Conservation (phyloP, 495 filamentous ascomycete genomes). For the Pyronema omphalodes region DNA sequence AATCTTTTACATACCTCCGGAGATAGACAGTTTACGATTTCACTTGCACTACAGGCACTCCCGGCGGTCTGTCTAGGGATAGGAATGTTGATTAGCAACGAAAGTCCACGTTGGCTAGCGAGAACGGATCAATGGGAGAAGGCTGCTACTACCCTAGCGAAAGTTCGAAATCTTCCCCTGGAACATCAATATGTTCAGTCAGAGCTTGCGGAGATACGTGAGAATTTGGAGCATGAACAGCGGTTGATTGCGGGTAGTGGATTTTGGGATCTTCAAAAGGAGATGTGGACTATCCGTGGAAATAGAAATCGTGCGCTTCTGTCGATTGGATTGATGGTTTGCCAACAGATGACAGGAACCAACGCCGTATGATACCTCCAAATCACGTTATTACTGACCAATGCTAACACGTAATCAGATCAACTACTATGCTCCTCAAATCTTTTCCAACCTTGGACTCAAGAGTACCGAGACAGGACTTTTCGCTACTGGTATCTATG, state of each 20-base stretch:
- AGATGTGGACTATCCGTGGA: conserved; percentile 50
- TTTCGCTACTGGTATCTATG: conserved; percentile 47
- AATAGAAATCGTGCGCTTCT: conserved; percentile 46
- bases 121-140: conserved; percentile 53
- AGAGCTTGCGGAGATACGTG: conserved; percentile 46
- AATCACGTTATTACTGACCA: conserved; percentile 7
- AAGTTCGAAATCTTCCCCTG: conserved; percentile 36
- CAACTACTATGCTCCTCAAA: conserved; percentile 57
- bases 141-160: conserved; percentile 35
- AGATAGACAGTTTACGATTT: conserved; percentile 43
- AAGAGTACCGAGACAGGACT: conserved; percentile 32
- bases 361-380: conserved; percentile 28
- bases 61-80: conserved; percentile 42
- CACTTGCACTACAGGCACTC: conserved; percentile 46
- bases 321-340: conserved; percentile 46
- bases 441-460: conserved; percentile 45
- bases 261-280: conserved; percentile 46
- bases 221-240: conserved; percentile 53
- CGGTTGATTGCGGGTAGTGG: conserved; percentile 40
- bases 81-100: conserved; percentile 42
- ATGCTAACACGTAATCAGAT: conserved; percentile 24
- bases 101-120: conserved; percentile 54
- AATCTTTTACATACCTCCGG: conserved; percentile 35
- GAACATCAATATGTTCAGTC: conserved; percentile 46
- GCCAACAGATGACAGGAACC: conserved; percentile 52